Conservation (phyloP, 2,329 filamentous ascomycete genomes). For the Botrytis squamosa region DNA sequence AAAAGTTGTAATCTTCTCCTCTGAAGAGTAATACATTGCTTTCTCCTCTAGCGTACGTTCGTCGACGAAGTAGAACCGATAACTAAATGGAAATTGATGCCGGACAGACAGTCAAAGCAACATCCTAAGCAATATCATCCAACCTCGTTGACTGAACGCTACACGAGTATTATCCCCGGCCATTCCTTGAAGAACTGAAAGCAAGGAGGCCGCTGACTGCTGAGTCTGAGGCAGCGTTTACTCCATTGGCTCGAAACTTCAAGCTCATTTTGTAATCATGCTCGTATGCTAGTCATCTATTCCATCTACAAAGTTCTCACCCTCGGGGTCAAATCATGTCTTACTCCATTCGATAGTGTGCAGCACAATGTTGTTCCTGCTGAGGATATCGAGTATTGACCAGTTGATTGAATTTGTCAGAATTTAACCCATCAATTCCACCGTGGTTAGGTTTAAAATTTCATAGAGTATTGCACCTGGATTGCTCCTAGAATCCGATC, state of each 20-base stretch:
- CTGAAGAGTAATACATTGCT: not conserved
- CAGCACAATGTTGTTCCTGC: not conserved
- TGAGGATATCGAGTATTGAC: not conserved
- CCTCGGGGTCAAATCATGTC: not conserved
- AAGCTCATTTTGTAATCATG: not conserved
- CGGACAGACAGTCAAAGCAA: too few relatives aligned
- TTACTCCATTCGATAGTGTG: not conserved
- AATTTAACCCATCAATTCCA: not conserved
- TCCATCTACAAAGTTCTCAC: not conserved
- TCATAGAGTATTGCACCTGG: not conserved
- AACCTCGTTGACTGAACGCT: too few relatives aligned
- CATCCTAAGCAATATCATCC: too few relatives aligned
- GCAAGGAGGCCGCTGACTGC: too few relatives aligned
- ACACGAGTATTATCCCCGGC: too few relatives aligned
- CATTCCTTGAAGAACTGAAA: too few relatives aligned
- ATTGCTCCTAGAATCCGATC: not conserved
- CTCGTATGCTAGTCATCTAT: not conserved
- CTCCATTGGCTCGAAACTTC: not conserved
- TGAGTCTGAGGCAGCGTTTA: not conserved
- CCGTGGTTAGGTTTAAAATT: not conserved
- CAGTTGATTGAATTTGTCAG: not conserved
- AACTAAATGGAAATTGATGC: not conserved
- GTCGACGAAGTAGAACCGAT: not conserved
- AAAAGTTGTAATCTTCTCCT: not conserved
- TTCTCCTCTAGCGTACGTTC: not conserved